Base-by-base conservation (phyloP, 148 eudicot species). In the Rhododendron simsii region DNA sequence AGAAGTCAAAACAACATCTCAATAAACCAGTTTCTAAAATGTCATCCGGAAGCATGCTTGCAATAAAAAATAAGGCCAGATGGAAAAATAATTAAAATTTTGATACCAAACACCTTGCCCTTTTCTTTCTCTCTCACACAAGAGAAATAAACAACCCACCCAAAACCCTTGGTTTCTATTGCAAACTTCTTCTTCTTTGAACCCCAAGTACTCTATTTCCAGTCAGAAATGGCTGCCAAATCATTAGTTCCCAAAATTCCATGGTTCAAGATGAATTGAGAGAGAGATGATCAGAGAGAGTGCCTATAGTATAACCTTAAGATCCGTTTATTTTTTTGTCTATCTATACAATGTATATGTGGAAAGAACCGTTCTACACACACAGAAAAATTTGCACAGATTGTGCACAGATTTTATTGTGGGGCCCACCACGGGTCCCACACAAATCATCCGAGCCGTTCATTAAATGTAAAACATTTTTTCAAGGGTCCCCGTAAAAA, bases 331-430 rank as follows among this genome's bases (percentile, higher is more conserved):
- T n/a, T 33, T 26, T 81, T 51, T n/a, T 18, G 35, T 77, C 85
- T 87, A 86, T 73, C 85, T 87, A 30, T 87, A 87, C 86, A 83
- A 30, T 13, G 76, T 87, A 71, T 85, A n/a, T n/a, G n/a, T n/a
- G n/a, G n/a, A n/a, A n/a, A n/a, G n/a, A n/a, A n/a, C n/a, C n/a
- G n/a, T n/a, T n/a, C n/a, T n/a, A n/a, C n/a, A n/a, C n/a, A n/a
- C n/a, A n/a, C n/a, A n/a, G n/a, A n/a, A n/a, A n/a, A n/a, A n/a
- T n/a, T n/a, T n/a, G n/a, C n/a, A n/a, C n/a, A n/a, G n/a, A n/a
- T n/a, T n/a, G n/a, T n/a, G n/a, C n/a, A n/a, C n/a, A n/a, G n/a
- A n/a, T n/a, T n/a, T n/a, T n/a, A n/a, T n/a, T n/a, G n/a, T n/a
- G n/a, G n/a, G n/a, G n/a, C n/a, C n/a, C n/a, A n/a, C n/a, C n/a